A percentile compares a stretch with the other conserved stretches of the same genome.
Evolutionary conservation across 1,284 basidiomycete genomes (phyloP).

Genomic region (Malassezia dermatis): DNA sequence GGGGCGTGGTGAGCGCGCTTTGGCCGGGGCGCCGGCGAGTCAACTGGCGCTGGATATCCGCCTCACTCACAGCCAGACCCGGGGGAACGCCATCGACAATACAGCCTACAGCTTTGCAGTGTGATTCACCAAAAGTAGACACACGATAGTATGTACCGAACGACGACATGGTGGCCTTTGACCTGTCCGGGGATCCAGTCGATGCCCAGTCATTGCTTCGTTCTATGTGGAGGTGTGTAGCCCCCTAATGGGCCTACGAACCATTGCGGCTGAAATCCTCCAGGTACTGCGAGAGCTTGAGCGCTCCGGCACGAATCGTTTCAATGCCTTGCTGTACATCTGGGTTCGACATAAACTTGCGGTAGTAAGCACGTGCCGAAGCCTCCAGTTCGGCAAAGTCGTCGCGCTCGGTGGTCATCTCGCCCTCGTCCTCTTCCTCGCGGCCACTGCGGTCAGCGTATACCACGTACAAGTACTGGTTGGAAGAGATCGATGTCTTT

Average conservation of each 20-base stretch:
- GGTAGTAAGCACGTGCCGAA: conserved; percentile 42
- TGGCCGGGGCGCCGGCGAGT: conserved; percentile 87
- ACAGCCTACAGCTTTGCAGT: conserved; percentile 90
- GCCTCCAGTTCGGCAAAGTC: conserved; percentile 39
- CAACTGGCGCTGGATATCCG: conserved; percentile 84
- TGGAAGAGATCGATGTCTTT: conserved; percentile 81
- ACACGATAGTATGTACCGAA: conserved; percentile 84
- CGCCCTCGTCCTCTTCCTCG: conserved; percentile 60
- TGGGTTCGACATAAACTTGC: conserved; percentile 44
- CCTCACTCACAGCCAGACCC: conserved; percentile 66
- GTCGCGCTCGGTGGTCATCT: conserved; percentile 19
- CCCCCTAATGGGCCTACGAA: conserved; percentile 15
- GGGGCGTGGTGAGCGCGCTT: conserved; percentile 80
- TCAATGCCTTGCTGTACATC: conserved; percentile 47
- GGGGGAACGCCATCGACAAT: conserved; percentile 97
- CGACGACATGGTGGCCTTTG: conserved; percentile 64
- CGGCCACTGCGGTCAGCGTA: conserved; percentile 56
- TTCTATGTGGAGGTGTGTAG: conserved; percentile 17
- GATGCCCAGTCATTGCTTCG: background rate
- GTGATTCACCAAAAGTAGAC: conserved; percentile 94
- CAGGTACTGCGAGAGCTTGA: conserved; percentile 45
- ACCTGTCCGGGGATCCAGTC: background rate
- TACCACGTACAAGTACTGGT: conserved; percentile 51
- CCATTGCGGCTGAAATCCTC: conserved; percentile 46
- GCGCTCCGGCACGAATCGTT: conserved; percentile 38